Percentiles rank a stretch among this genome's conserved stretches.
Conservation (phyloP, 73 alveolate genomes). For the Tetrahymena thermophila region DNA sequence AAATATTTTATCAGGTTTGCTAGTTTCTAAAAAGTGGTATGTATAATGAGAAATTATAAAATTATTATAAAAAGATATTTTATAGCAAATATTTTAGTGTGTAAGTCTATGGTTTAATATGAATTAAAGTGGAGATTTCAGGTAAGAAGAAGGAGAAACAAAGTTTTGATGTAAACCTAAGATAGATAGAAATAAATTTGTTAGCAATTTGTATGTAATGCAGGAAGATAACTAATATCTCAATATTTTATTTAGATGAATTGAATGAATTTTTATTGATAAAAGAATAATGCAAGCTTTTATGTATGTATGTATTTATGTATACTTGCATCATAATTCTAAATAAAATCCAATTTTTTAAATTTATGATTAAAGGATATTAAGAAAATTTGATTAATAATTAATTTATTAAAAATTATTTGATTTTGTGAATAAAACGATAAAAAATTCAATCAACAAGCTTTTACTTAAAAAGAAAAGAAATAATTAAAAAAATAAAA, state of each 20-base stretch:
- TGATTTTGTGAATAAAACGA: neutral
- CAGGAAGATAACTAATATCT: neutral
- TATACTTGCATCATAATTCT: neutral
- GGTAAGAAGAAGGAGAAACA: neutral
- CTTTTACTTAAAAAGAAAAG: neutral
- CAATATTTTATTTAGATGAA: no score
- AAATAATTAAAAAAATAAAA: neutral
- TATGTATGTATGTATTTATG: no score
- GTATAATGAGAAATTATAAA: no score
- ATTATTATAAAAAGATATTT: no score
- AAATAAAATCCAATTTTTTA: neutral
- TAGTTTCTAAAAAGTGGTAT: no score
- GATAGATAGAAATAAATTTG: neutral
- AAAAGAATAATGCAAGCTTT: no score
- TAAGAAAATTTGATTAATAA: neutral
- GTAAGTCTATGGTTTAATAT: neutral
- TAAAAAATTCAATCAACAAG: neutral
- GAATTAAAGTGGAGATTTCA: neutral
- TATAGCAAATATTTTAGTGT: neutral
- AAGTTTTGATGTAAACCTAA: neutral
- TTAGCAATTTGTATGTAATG: neutral
- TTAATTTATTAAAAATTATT: neutral
- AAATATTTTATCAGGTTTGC: no score
- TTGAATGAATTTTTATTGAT: no score
- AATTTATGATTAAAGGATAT: neutral